Evolutionary conservation across 2,329 filamentous ascomycete genomes (phyloP), one percentile per base, ranked within the genome.

Genomic region (Aplosporella prunicola): DNA sequence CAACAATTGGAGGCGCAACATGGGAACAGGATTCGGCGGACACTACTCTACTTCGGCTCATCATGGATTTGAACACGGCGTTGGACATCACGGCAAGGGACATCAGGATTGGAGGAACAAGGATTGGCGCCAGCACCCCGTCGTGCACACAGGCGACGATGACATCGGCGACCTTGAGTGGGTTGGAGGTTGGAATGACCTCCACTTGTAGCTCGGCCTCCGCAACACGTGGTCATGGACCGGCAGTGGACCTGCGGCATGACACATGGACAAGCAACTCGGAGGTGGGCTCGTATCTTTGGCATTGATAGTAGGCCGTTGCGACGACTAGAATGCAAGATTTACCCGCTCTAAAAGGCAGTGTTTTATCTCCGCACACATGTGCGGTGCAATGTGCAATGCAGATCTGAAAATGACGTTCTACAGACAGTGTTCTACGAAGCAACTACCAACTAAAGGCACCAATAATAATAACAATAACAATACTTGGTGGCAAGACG

Each of bases 161-260:
- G 80, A 82, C 65, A 74, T 84, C 60, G 80, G 79, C 56, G 82
- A 89, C 56, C 66, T 88, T 69, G 87, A 93, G 76, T 93, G 89
- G 80, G 85, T 94, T 78, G 87, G 87, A 70, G 85, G 83, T 66
- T 93, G 84, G 78, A 78, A 83, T 61, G 78, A 78, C 58, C 68
- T 75, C 60, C 72, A 76, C 61, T 69, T 76, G 61, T 76, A 74
- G 69, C 32, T 40, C 38, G 17, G 23, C 36, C 14, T 13, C 26
- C 6, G 11, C n/a, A 9, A 9, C 11, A 9, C 9, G 11, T 26
- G 1, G 11, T 26, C 7, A n/a, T 26, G 5, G 5, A 9, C 5
- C 24, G 24, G 24, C 5, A 9, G 5, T 36, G 34, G 26, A 30
- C 20, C 34, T 36, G 30, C 34, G 17, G n/a, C 34, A 29, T 36